phyloP scores from a whole-genome alignment of 305 asterid species.

The Fraxinus baroniana region DNA sequence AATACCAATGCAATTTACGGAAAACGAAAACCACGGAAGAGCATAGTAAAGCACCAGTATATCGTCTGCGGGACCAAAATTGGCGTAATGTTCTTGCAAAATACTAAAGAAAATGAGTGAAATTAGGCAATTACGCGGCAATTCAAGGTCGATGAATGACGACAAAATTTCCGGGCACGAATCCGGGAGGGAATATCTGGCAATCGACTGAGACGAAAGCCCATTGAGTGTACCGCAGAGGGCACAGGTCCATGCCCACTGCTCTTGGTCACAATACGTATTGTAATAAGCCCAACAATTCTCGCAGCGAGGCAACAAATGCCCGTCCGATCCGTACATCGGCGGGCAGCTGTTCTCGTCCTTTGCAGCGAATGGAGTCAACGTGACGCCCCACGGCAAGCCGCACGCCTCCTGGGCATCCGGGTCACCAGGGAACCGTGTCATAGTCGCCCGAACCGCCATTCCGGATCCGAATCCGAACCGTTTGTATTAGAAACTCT shows the following conservation, averaged over 20 bases:
- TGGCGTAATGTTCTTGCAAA: conserved; percentile 21
- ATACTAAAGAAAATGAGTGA: neutral
- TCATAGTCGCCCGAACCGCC: conserved; percentile 84
- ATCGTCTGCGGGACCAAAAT: neutral
- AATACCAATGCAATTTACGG: conserved; percentile 11
- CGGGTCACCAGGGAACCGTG: conserved; percentile 72
- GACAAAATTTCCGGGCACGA: conserved; percentile 80
- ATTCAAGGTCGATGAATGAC: conserved; percentile 85
- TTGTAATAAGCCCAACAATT: conserved; percentile 96
- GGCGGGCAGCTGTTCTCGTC: conserved; percentile 90
- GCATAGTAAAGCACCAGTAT: conserved; percentile 10
- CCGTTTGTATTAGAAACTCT: neutral
- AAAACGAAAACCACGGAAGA: conserved; percentile 8
- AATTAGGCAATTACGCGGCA: conserved; percentile 55
- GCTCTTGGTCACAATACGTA: conserved; percentile 89
- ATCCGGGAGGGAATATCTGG: conserved; percentile 70
- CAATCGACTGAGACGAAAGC: conserved; percentile 58
- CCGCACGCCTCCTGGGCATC: conserved; percentile 72
- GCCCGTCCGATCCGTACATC: conserved; percentile 86
- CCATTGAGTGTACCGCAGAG: conserved; percentile 94
- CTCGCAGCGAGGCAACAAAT: conserved; percentile 83
- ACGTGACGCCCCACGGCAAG: conserved; percentile 84
- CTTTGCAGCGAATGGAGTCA: conserved; percentile 80
- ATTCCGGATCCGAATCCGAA: conserved; percentile 39
- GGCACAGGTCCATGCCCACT: conserved; percentile 95